These are phyloP conservation scores for Elsinoe perseae DNA, from an alignment of 2,329 filamentous ascomycete species.

Conservation along the genomic window DNA sequence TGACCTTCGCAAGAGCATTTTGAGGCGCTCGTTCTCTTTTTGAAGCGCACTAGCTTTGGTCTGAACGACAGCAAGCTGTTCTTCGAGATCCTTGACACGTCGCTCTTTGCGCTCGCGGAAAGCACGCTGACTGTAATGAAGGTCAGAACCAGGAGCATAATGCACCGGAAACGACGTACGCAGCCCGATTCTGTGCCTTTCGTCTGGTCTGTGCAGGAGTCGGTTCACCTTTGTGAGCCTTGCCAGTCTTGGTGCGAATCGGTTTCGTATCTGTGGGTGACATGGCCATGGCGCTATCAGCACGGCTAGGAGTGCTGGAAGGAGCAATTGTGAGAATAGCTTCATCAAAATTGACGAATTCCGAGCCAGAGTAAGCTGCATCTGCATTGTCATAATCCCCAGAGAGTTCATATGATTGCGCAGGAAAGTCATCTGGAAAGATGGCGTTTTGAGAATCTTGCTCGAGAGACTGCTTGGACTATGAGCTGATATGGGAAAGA, in stretches of 20 bases:
- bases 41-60: constrained; percentile 63
- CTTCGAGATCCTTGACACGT: constrained; percentile 87
- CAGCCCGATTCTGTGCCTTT: constrained; percentile 65
- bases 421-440: neutral
- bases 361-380: neutral
- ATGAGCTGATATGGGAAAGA: neutral
- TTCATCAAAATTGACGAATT: neutral
- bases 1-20: constrained; percentile 72
- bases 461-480: neutral
- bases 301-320: neutral
- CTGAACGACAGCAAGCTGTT: constrained; percentile 71
- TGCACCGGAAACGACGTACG: constrained; percentile 45
- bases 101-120: constrained; percentile 94
- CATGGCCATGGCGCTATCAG: neutral
- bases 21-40: constrained; percentile 79
- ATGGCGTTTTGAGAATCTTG: neutral
- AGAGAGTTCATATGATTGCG: neutral
- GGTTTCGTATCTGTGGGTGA: neutral
- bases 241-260: neutral
- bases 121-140: constrained; percentile 67
- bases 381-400: neutral
- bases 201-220: constrained; percentile 47
- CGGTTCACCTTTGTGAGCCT: constrained; percentile 21
- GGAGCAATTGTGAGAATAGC: neutral
- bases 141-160: neutral